These are phyloP conservation scores for Aurantiochytrium sp. DNA, from an alignment of 108 stramenopile genomes.

Conservation along the genomic window DNA sequence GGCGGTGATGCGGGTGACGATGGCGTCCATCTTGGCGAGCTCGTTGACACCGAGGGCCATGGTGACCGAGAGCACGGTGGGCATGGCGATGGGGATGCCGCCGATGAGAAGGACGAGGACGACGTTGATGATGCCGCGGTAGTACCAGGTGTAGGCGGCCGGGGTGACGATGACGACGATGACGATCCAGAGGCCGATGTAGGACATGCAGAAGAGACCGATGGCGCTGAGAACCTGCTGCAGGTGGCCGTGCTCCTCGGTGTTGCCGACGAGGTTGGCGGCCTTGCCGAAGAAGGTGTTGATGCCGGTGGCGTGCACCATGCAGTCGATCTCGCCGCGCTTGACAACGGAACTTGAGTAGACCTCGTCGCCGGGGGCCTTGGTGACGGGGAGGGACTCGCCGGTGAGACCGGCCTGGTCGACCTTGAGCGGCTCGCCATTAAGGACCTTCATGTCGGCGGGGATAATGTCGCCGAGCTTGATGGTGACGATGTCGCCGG, in stretches of 20 bases:
- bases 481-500: conserved; percentile 72
- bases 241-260: conserved; percentile 43
- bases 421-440: conserved; percentile 61
- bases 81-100: conserved; percentile 76
- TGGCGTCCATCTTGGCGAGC: conserved; percentile 70
- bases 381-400: conserved; percentile 67
- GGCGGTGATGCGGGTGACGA: conserved; percentile 75
- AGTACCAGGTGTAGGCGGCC: conserved; percentile 53
- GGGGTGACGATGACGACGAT: conserved; percentile 63
- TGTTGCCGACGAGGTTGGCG: conserved; percentile 47
- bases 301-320: neutral
- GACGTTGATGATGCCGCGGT: conserved; percentile 6
- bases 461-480: conserved; percentile 70
- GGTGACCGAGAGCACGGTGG: conserved; percentile 70
- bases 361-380: conserved; percentile 44
- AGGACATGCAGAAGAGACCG: conserved; percentile 65
- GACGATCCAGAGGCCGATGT: conserved; percentile 63
- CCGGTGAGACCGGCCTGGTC: conserved; percentile 76
- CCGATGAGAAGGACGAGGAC: conserved; percentile 69
- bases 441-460: conserved; percentile 69
- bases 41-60: conserved; percentile 73
- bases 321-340: neutral
- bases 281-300: conserved; percentile 40
- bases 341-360: neutral
- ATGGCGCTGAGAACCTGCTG: conserved; percentile 42